A percentile compares a stretch with the other conserved stretches of the same genome.
These are phyloP conservation scores for Blastobotrys petasosporus DNA, from an alignment of 1,139 yeast genomes.

Conservation along the genomic window DNA sequence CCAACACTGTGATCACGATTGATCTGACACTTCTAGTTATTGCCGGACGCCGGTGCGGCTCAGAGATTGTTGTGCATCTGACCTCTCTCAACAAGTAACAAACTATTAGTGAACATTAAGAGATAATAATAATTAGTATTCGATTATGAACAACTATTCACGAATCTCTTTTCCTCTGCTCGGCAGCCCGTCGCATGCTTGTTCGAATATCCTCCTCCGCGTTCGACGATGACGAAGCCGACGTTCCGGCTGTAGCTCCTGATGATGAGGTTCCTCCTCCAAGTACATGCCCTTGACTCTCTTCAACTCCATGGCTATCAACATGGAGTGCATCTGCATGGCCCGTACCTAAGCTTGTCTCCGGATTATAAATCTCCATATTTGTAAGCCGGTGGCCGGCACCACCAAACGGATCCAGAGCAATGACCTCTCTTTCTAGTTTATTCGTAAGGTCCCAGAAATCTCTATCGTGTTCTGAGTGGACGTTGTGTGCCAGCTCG, in stretches of 20 bases:
- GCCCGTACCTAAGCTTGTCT: slow-evolving; percentile 15
- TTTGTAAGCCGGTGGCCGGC: slow-evolving; percentile 20
- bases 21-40: too few species aligned
- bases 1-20: too few species aligned
- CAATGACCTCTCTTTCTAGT: slow-evolving; percentile 34
- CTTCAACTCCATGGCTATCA: slow-evolving; percentile 13
- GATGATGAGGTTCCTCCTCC: background rate
- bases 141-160: background rate
- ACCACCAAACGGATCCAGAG: slow-evolving; percentile 31
- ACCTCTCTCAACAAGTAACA: too few species aligned
- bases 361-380: slow-evolving; percentile 24
- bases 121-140: background rate
- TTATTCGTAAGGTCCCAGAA: slow-evolving; percentile 36
- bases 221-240: background rate
- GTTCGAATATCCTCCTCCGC: slow-evolving; percentile 17
- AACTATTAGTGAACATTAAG: too few species aligned
- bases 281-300: background rate
- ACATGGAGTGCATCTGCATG: slow-evolving; percentile 19
- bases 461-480: slow-evolving; percentile 33
- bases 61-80: too few species aligned
- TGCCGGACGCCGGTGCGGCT: too few species aligned
- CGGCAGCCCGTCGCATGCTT: slow-evolving; percentile 24
- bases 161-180: slow-evolving; percentile 16
- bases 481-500: slow-evolving; percentile 38
- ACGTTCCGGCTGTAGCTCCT: background rate